phyloP scores from a whole-genome alignment of 1,284 basidiomycete genomes.

The Cutaneotrichosporon sp. region DNA sequence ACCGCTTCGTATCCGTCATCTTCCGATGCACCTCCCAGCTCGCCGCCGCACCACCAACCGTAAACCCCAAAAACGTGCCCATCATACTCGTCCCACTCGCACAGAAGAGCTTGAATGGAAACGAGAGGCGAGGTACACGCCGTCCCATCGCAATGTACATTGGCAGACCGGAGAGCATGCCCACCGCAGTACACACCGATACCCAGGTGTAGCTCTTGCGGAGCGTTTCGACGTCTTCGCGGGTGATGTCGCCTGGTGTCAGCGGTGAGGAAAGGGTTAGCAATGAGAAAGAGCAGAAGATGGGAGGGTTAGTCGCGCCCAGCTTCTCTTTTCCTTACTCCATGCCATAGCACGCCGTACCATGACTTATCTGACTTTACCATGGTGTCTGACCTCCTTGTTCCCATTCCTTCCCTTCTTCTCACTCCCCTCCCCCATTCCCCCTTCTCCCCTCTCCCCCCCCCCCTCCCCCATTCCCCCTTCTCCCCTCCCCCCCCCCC shows the following conservation, averaged over 20 bases:
- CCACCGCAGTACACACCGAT: slow-evolving; percentile 24
- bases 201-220: slow-evolving; percentile 37
- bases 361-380: background rate
- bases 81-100: slow-evolving; percentile 13
- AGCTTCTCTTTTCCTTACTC: too few species aligned
- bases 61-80: slow-evolving; percentile 40
- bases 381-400: background rate
- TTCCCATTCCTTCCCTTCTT: background rate
- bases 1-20: slow-evolving; percentile 40
- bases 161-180: slow-evolving; percentile 28
- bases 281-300: too few species aligned
- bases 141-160: slow-evolving; percentile 24
- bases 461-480: background rate
- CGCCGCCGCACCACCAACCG: slow-evolving; percentile 35
- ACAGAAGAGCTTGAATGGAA: slow-evolving; percentile 20
- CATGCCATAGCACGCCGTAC: too few species aligned
- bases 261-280: background rate
- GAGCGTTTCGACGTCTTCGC: slow-evolving; percentile 39
- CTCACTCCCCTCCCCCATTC: background rate
- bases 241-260: slow-evolving; percentile 38
- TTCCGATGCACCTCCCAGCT: slow-evolving; percentile 37
- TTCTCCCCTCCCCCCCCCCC: too few species aligned
- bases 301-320: background rate
- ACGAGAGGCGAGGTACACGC: slow-evolving; percentile 8
- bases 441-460: background rate